Conservation (phyloP, 2,329 filamentous ascomycete genomes). For the Stemphylium beticola region DNA sequence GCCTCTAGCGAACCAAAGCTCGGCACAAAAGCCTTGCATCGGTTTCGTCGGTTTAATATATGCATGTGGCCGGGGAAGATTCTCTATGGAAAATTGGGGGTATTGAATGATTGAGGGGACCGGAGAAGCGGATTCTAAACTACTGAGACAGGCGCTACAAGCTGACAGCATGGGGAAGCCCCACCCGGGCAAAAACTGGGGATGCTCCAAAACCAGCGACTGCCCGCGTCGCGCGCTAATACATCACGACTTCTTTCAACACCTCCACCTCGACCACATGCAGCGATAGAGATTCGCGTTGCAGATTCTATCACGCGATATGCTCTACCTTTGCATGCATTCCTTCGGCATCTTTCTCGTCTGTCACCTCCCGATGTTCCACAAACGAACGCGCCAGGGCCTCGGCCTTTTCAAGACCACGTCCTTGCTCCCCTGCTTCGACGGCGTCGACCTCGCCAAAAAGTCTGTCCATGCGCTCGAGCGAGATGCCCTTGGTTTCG, state of each 20-base stretch:
- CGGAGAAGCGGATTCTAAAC: too few relatives aligned
- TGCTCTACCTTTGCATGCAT: background rate
- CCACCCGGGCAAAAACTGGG: too few relatives aligned
- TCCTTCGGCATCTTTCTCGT: background rate
- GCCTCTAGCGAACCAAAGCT: background rate
- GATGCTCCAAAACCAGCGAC: too few relatives aligned
- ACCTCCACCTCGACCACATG: too few relatives aligned
- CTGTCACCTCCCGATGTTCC: background rate
- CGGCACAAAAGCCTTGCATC: background rate
- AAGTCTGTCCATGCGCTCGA: background rate
- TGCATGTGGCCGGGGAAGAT: background rate
- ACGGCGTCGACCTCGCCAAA: conserved; percentile 10
- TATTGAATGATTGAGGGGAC: too few relatives aligned
- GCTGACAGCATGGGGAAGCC: too few relatives aligned
- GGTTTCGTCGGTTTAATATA: background rate
- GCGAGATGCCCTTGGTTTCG: background rate
- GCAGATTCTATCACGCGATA: background rate
- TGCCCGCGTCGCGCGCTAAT: too few relatives aligned
- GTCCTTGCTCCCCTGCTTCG: background rate
- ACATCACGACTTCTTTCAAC: too few relatives aligned
- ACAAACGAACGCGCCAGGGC: background rate
- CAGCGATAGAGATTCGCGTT: background rate
- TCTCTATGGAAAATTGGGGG: too few relatives aligned
- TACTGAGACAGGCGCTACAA: too few relatives aligned
- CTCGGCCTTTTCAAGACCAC: background rate